Evolutionary conservation across 495 filamentous ascomycete genomes (phyloP), one percentile per base, ranked within the genome.

Genomic region (Aspergillus leporis): DNA sequence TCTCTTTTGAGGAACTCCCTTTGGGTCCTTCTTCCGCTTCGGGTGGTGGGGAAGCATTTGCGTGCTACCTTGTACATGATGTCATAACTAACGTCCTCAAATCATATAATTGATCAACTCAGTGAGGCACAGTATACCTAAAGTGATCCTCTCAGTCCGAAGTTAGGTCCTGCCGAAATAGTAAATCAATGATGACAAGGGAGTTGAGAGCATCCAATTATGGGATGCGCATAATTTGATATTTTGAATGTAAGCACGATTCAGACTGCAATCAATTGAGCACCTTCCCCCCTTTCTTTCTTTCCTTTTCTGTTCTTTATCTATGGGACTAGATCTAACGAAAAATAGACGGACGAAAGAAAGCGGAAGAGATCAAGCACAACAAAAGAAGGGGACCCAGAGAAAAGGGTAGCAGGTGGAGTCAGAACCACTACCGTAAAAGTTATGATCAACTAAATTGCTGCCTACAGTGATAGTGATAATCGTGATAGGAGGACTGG

Each of bases 11-110:
- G 22, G 10, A 16, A 31, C 40, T 49, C 38, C 19, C 31, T 61
- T 51, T 58, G 28, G 46, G 53, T 32, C 51, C 46, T 55, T 56
- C 45, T 45, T 48, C 56, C 28, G 21, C 51, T 55, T 48, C 43
- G 54, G 41, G 30, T 9, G 32, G 55, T 58, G 56, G 56, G 25
- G 48, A 49, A 51, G 36, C 40, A 30, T 28, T 36, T 51, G 61
- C 51, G 56, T 63, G 58, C 62, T 61, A n/a, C 43, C 16, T 53
- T 50, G 36, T 55, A 36, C 30, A 65, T 65, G 63, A 65, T 55
- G 59, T 65, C 63, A 65, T 28, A 34, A 9, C 30, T 28, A 34
- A 9, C 30, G 28, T 51, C 13, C 30, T 10, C n/a, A 9, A 13
- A 18, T 21, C 30, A n/a, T 51, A 34, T 51, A n/a, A 23, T 48